These are phyloP conservation scores for Lithocarpus polystachyus DNA, from an alignment of 306 rosid species.

Conservation along the genomic window DNA sequence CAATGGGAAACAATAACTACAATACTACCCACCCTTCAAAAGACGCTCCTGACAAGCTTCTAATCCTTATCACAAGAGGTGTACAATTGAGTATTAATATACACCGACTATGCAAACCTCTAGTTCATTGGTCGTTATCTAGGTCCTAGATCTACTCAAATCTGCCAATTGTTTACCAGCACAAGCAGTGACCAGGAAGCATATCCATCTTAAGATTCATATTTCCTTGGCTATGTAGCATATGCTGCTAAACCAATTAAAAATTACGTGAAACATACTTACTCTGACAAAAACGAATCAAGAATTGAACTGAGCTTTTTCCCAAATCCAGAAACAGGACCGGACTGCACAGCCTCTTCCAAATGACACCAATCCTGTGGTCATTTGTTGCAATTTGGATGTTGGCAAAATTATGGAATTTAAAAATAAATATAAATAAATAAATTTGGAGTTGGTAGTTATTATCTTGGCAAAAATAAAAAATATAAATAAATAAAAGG, in stretches of 20 bases:
- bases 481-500: neutral
- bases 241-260: neutral
- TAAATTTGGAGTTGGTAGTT: too few species aligned
- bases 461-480: neutral
- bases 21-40: neutral
- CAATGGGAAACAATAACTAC: neutral
- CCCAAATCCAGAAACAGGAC: slow-evolving; percentile 73
- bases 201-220: slow-evolving; percentile 2
- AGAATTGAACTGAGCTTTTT: slow-evolving; percentile 75
- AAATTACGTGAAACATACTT: slow-evolving; percentile 36
- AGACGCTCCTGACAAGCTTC: neutral
- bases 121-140: neutral
- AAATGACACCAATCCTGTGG: slow-evolving; percentile 72
- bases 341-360: slow-evolving; percentile 68
- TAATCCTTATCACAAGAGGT: neutral
- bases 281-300: slow-evolving; percentile 65
- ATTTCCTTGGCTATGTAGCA: neutral
- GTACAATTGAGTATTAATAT: neutral
- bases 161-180: neutral
- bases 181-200: neutral
- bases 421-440: too few species aligned
- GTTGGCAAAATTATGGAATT: too few species aligned
- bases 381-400: slow-evolving; percentile 20
- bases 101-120: neutral
- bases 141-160: neutral